Evolutionary conservation across 108 stramenopile genomes (phyloP), one percentile per base, ranked within the genome.

Genomic region (Nitzschia sp.): DNA sequence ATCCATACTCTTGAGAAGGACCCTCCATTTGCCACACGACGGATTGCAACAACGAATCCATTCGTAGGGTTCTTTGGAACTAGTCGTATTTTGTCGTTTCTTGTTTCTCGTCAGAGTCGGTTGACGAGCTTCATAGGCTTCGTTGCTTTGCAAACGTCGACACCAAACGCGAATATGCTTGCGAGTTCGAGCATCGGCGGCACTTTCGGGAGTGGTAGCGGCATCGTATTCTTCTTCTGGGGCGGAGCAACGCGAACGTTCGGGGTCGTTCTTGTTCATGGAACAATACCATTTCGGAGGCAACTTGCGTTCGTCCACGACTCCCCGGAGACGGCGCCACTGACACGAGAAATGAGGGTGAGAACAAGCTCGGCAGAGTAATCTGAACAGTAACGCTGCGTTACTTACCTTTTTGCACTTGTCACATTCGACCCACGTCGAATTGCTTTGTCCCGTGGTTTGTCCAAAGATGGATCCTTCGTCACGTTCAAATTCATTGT

Each of bases 391-490:
- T 42, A 66, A 30, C 13, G 24, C 32, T 42, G 38, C 38, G 38
- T 13, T 13, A 62, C 83, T 66, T 36, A 88, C 87, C 84, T 95
- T 95, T 64, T 92, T 89, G 75, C 94, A 95, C 47, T 85, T 88
- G 82, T 95, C 94, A 68, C 94, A 95, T 66, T 92, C 86, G 18
- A 95, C 94, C 93, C 94, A 95, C 46, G 91, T 92, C 24, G 88
- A 81, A 67, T 95, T 90, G 74, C 74, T 84, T 15, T 79, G 42
- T 30, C 94, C 94, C 15, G 86, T 75, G 38, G 94, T 92, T 54
- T 91, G 91, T 21, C 91, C 91, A 72, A 92, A 95, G 48, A 95
- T 95, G 3, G 88, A 90, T 38, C 81, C 85, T 68, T 88, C 90
- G 32, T 89, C 89, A 9, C 79, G 75, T 9, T 84, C 88, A 38